Evolutionary conservation across 192 early-diverging fungal species (phyloP).

Genomic region (Backusella macrospora): DNA sequence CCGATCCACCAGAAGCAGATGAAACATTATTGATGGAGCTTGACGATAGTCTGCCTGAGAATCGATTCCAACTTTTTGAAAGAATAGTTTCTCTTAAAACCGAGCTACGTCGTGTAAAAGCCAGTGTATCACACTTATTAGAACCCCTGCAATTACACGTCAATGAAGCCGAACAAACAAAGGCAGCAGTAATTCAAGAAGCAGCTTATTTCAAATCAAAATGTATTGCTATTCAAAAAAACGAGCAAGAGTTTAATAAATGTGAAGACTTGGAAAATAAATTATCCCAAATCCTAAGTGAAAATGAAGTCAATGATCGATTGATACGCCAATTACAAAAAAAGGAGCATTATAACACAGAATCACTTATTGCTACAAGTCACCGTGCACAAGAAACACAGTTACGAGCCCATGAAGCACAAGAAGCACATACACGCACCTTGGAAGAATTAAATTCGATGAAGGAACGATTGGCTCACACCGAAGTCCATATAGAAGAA

Average conservation of each 20-base stretch:
- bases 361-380: slow-evolving; percentile 44
- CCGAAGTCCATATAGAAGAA: slow-evolving; percentile 48
- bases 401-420: slow-evolving; percentile 51
- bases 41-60: slow-evolving; percentile 35
- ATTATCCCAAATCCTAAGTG: slow-evolving; percentile 42
- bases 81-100: slow-evolving; percentile 50
- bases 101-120: slow-evolving; percentile 47
- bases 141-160: slow-evolving; percentile 51
- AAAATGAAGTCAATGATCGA: slow-evolving; percentile 43
- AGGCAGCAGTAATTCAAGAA: slow-evolving; percentile 55
- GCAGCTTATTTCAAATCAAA: slow-evolving; percentile 59
- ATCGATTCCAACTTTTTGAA: slow-evolving; percentile 41
- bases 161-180: slow-evolving; percentile 47
- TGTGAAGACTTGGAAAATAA: slow-evolving; percentile 46
- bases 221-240: slow-evolving; percentile 43
- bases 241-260: slow-evolving; percentile 24
- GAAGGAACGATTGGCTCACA: slow-evolving; percentile 44
- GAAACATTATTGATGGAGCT: not conserved
- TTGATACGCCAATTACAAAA: slow-evolving; percentile 51
- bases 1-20: slow-evolving; percentile 11
- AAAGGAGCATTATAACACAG: slow-evolving; percentile 43
- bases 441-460: slow-evolving; percentile 46
- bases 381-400: slow-evolving; percentile 45
- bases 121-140: slow-evolving; percentile 48
- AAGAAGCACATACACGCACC: slow-evolving; percentile 50